Base-by-base conservation (phyloP, 2,329 filamentous ascomycete genomes). In the Podosphaera xanthii region DNA sequence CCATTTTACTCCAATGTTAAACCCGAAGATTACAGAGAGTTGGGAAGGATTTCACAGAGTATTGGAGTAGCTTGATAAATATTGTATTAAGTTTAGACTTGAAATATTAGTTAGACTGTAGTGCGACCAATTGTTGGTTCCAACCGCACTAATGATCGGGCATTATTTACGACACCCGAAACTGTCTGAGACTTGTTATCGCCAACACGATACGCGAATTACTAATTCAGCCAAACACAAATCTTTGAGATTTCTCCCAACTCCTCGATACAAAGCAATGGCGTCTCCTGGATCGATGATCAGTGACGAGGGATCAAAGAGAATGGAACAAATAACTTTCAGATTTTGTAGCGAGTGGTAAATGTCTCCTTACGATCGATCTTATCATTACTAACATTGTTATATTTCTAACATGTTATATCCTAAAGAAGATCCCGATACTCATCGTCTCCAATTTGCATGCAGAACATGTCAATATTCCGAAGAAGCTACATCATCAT, bases 291-390 rank as follows among this genome's bases (percentile, higher is more conserved):
- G 9, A 62, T 76, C 78, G 35, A 77, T 73, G 53, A 69, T 70
- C 59, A 68, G 69, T 57, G 71, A 68, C 61, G 74, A 49, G 9
- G 36, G 77, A 66, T 56, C 61, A 14, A 68, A 65, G 59, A 77
- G 76, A 67, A 74, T 76, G 64, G 83, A 91, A 73, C 88, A 94
- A 72, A 90, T 97, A 72, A 89, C 87, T 55, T 98, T 97, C 73
- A 85, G 87, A 69, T 98, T 98, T 78, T 98, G 92, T 76, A 89
- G 88, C 67, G 92, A 98, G 78, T 98, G 92, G 83, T 84, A 72
- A 67, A 74, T 65, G 50, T 52, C 38, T 53, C 48, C 36, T 62
- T 36, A 22, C n/a, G 59, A 60, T 64, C 34, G 22, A 8, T 46
- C 55, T 59, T 58, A 31, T n/a, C 57, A 53, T 46, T 44, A 8